phyloP scores from a whole-genome alignment of 495 filamentous ascomycete species.

The Annulohypoxylon nitens region DNA sequence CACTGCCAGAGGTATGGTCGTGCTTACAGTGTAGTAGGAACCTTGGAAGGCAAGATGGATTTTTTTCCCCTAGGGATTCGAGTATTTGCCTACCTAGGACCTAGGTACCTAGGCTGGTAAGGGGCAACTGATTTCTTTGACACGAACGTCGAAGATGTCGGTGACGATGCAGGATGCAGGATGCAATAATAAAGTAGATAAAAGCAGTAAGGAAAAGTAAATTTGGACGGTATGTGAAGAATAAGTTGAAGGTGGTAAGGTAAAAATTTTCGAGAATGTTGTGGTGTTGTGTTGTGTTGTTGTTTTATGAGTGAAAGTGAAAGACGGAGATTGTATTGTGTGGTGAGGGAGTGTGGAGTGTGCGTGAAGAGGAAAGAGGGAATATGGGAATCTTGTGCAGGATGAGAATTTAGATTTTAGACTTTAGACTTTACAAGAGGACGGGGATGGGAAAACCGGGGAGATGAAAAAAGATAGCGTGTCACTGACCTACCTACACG shows the following conservation, averaged over 20 bases:
- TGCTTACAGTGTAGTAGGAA: slow-evolving; percentile 7
- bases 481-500: slow-evolving; percentile 40
- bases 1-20: neutral
- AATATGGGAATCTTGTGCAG: slow-evolving; percentile 10
- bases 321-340: neutral
- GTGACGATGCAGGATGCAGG: neutral
- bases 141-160: neutral
- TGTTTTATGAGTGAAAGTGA: neutral
- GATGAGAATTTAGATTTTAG: slow-evolving; percentile 7
- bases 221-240: neutral
- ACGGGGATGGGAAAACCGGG: slow-evolving; percentile 23
- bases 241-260: neutral
- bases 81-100: neutral
- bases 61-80: neutral
- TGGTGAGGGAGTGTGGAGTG: neutral
- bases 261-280: neutral
- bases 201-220: neutral
- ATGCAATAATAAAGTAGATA: neutral
- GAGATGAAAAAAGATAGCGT: slow-evolving; percentile 34
- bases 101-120: neutral
- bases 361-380: neutral
- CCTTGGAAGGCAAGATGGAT: no score
- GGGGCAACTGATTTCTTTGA: neutral
- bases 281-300: neutral
- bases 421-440: neutral